Evolutionary conservation across 129 eudicot species (phyloP).

Genomic region (Helianthus tuberosus): DNA sequence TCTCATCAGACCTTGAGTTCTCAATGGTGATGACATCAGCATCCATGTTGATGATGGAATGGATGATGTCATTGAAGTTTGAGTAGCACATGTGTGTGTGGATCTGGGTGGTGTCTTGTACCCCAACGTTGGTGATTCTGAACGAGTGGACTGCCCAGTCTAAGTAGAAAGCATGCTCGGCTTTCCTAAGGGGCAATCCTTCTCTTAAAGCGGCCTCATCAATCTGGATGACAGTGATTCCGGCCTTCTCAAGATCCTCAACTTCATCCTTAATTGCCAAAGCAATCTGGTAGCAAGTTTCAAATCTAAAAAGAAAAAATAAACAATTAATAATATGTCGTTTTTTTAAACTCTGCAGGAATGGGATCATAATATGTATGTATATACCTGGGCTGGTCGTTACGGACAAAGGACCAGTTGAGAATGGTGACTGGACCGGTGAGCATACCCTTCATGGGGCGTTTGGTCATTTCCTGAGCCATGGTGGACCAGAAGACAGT

Average conservation of each 20-base stretch:
- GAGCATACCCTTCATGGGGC: slow-evolving; percentile 82
- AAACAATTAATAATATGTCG: not conserved
- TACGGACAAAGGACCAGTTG: slow-evolving; percentile 70
- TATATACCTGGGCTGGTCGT: slow-evolving; percentile 66
- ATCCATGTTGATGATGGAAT: slow-evolving; percentile 96
- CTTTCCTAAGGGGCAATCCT: slow-evolving; percentile 70
- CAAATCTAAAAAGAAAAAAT: slow-evolving; percentile 41
- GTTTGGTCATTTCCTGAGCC: slow-evolving; percentile 69
- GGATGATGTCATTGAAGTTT: slow-evolving; percentile 97
- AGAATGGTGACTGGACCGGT: slow-evolving; percentile 75
- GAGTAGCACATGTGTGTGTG: slow-evolving; percentile 99
- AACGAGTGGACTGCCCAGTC: slow-evolving; percentile 79
- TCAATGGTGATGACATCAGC: slow-evolving; percentile 99
- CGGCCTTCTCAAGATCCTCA: slow-evolving; percentile 74
- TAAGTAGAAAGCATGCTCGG: slow-evolving; percentile 60
- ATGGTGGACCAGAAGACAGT: slow-evolving; percentile 70
- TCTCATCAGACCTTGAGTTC: slow-evolving; percentile 97
- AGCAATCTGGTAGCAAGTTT: slow-evolving; percentile 78
- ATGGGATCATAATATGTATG: not conserved
- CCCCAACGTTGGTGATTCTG: slow-evolving; percentile 63
- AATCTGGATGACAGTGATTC: slow-evolving; percentile 58
- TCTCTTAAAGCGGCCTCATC: slow-evolving; percentile 77
- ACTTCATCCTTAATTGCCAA: slow-evolving; percentile 75
- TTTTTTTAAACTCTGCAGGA: too few species aligned
- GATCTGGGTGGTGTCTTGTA: slow-evolving; percentile 71